phyloP scores from a whole-genome alignment of 768 basidiomycete genomes.

The Hydnomerulius pinastri region DNA sequence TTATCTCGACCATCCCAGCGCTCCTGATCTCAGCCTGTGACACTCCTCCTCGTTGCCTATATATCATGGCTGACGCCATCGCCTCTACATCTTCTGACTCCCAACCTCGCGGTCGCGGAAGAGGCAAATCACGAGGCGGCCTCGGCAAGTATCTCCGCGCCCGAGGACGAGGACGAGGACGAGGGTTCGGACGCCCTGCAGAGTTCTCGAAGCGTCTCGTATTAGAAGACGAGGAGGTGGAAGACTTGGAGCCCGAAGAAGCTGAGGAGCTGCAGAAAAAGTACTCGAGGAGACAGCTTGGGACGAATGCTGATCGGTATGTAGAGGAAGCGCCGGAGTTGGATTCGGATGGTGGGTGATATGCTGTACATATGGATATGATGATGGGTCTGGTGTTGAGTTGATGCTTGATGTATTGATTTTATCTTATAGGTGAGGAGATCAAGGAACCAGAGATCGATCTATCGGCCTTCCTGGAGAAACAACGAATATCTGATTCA shows the following conservation, averaged over 20 bases:
- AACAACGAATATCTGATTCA: slow-evolving; percentile 52
- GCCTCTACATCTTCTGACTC: slow-evolving; percentile 10
- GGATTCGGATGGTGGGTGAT: slow-evolving; percentile 62
- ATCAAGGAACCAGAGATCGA: slow-evolving; percentile 74
- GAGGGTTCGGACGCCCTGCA: slow-evolving; percentile 62
- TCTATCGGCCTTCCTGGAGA: slow-evolving; percentile 64
- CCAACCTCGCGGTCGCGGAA: slow-evolving; percentile 38
- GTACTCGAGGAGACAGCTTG: slow-evolving; percentile 60
- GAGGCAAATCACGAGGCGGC: slow-evolving; percentile 65
- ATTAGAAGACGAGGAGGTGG: slow-evolving; percentile 56
- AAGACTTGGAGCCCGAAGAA: slow-evolving; percentile 43
- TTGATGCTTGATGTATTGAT: neutral
- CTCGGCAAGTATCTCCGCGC: slow-evolving; percentile 76
- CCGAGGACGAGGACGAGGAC: slow-evolving; percentile 63
- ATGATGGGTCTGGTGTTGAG: neutral
- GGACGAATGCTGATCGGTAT: slow-evolving; percentile 75
- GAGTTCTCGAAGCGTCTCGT: slow-evolving; percentile 62
- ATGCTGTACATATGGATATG: neutral
- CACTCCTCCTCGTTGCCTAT: no score
- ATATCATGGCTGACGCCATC: slow-evolving; percentile 15
- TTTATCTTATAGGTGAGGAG: slow-evolving; percentile 53
- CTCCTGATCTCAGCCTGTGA: no score
- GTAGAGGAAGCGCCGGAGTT: slow-evolving; percentile 68
- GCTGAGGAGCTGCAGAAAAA: slow-evolving; percentile 49
- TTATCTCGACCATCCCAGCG: no score